Conservation (phyloP, 1,284 basidiomycete species). For the Serendipita sp. region DNA sequence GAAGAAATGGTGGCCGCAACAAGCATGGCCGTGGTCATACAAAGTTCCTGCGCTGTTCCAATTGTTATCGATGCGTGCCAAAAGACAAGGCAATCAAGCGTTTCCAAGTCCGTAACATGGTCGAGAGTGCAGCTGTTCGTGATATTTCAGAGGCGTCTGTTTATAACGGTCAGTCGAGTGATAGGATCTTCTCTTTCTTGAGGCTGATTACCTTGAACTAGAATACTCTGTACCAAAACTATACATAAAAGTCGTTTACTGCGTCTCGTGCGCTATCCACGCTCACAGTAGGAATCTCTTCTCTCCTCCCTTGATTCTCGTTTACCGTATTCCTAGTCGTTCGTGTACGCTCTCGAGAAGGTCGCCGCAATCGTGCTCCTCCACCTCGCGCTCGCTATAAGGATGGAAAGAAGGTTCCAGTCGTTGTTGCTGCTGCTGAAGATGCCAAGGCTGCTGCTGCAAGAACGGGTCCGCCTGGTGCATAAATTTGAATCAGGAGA, state of each 20-base stretch:
- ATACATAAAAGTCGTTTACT: constrained; percentile 99
- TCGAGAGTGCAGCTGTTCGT: constrained; percentile 93
- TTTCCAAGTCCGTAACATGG: constrained; percentile 99
- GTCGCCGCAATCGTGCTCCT: constrained; percentile 89
- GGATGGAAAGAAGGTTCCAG: constrained; percentile 93
- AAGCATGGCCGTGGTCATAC: constrained; percentile 98
- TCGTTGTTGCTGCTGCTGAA: constrained; percentile 53
- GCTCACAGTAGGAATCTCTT: constrained; percentile 62
- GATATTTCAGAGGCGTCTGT: constrained; percentile 96
- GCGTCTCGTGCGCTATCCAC: constrained; percentile 98
- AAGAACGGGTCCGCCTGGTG: constrained; percentile 25
- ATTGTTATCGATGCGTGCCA: constrained; percentile 88
- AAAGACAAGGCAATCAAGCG: constrained; percentile 99
- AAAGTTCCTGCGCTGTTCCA: constrained; percentile 88
- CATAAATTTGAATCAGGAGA: neutral
- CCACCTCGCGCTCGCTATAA: constrained; percentile 95
- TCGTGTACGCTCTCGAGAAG: constrained; percentile 86
- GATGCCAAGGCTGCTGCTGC: constrained; percentile 48
- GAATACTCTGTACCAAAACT: constrained; percentile 97
- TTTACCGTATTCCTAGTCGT: constrained; percentile 44
- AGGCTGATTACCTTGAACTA: constrained; percentile 19
- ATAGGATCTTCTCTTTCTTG: neutral
- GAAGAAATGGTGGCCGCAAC: constrained; percentile 97
- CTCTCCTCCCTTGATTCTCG: neutral
- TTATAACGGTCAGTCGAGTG: constrained; percentile 57